phyloP scores from a whole-genome alignment of 495 filamentous ascomycete genomes.

The Neurospora sp. region DNA sequence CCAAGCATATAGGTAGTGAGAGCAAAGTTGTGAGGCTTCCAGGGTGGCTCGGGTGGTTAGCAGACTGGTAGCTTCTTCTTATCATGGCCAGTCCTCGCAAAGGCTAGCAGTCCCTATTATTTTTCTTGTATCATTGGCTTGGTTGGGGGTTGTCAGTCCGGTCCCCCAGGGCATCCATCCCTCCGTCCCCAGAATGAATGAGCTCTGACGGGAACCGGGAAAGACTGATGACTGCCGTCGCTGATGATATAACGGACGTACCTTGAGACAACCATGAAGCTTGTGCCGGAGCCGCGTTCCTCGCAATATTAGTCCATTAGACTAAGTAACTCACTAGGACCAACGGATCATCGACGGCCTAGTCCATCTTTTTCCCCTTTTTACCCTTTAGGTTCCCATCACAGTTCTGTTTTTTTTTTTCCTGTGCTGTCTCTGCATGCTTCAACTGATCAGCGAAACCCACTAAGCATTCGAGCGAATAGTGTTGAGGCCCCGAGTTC shows the following conservation, averaged over 20 bases:
- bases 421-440: background rate
- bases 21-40: background rate
- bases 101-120: conserved; percentile 6
- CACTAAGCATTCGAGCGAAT: background rate
- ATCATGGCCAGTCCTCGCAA: background rate
- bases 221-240: background rate
- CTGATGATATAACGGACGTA: conserved; percentile 9
- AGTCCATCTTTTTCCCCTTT: background rate
- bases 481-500: background rate
- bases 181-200: background rate
- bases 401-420: background rate
- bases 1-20: background rate
- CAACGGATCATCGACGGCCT: background rate
- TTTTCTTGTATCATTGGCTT: conserved; percentile 11
- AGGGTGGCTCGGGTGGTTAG: background rate
- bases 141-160: background rate
- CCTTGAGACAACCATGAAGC: conserved; percentile 13
- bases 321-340: background rate
- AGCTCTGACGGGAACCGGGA: background rate
- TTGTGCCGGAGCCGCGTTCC: background rate
- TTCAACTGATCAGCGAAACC: background rate
- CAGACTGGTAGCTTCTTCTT: background rate
- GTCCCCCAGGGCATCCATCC: background rate
- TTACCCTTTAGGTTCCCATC: background rate
- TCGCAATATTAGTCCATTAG: background rate